Evolutionary conservation across 2,329 filamentous ascomycete species (phyloP).

Genomic region (Hortaea sp.): DNA sequence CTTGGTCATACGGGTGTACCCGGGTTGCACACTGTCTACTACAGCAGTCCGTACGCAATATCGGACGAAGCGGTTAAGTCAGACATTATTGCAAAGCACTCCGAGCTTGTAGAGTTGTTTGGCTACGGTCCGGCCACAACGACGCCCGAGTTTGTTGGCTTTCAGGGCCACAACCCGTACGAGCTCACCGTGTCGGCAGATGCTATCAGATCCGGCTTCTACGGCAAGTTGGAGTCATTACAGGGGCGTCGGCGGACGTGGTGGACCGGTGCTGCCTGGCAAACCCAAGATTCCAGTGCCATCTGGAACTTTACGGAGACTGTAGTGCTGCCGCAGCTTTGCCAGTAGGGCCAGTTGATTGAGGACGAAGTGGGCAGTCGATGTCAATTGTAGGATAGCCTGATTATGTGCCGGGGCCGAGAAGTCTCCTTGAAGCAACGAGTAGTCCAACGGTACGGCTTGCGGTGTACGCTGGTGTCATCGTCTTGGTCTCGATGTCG

Average conservation of each 20-base stretch:
- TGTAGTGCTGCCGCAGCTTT: slow-evolving; percentile 1
- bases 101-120: background rate
- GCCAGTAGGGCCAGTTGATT: no score
- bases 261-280: slow-evolving; percentile 19
- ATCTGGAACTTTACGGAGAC: slow-evolving; percentile 20
- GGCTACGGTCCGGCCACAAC: background rate
- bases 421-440: no score
- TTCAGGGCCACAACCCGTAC: slow-evolving; percentile 1
- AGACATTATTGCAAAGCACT: slow-evolving; percentile 6
- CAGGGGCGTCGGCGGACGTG: slow-evolving; percentile 16
- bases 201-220: slow-evolving; percentile 16
- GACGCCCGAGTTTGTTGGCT: slow-evolving; percentile 1
- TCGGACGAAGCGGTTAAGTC: slow-evolving; percentile 7
- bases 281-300: slow-evolving; percentile 21
- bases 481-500: no score
- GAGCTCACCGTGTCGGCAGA: slow-evolving; percentile 13
- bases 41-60: slow-evolving; percentile 7
- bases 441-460: no score
- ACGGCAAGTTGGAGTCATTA: slow-evolving; percentile 12
- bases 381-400: no score
- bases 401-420: no score
- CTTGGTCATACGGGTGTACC: slow-evolving; percentile 3
- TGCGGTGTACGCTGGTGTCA: no score
- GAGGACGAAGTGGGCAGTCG: no score
- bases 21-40: slow-evolving; percentile 5